These are phyloP conservation scores for Boletus tomentosulus DNA, from an alignment of 768 basidiomycete species.

Conservation along the genomic window DNA sequence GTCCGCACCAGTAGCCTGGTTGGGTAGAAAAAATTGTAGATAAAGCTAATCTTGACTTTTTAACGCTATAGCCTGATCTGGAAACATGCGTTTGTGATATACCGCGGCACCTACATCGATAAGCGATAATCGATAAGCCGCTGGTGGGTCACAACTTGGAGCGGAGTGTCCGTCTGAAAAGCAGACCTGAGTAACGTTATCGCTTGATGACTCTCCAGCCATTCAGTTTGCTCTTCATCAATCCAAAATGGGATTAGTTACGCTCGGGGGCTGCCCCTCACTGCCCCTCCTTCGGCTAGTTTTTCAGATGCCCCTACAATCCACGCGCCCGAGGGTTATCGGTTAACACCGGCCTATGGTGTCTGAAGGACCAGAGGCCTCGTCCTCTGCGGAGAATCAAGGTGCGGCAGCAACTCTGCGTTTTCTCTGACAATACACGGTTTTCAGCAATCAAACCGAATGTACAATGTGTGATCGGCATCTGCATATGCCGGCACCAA, in stretches of 20 bases:
- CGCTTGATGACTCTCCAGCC: no score
- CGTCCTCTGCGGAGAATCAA: neutral
- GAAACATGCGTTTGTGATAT: neutral
- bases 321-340: neutral
- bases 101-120: neutral
- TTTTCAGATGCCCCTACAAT: no score
- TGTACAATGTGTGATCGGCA: neutral
- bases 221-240: no score
- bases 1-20: neutral
- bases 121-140: neutral
- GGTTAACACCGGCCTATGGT: no score
- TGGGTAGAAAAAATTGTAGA: no score
- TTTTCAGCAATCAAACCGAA: neutral
- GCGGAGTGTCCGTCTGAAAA: neutral
- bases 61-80: conserved; percentile 2
- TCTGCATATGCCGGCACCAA: neutral
- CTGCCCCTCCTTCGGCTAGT: no score
- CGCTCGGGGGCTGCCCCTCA: no score
- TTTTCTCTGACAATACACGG: neutral
- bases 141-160: neutral
- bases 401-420: neutral
- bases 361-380: no score
- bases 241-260: no score
- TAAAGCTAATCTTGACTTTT: conserved; percentile 5
- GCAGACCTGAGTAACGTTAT: no score